A percentile compares a stretch with the other conserved stretches of the same genome.
phyloP scores from a whole-genome alignment of 352 stramenopile species.

The Thalassiosira mediterranea region DNA sequence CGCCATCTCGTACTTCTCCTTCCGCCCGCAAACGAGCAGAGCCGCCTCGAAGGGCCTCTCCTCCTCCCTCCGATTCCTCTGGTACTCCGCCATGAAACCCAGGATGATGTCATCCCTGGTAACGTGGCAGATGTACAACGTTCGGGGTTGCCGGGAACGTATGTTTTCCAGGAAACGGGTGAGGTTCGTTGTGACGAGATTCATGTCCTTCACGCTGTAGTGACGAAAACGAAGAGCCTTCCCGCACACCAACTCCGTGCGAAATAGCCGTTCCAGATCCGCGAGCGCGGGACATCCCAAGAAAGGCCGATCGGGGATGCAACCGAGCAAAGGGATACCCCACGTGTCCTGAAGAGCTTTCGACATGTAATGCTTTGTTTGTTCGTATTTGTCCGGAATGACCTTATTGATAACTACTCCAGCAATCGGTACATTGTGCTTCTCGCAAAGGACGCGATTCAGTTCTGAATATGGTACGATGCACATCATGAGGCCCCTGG shows the following conservation, averaged over 20 bases:
- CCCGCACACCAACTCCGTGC: slow-evolving; percentile 71
- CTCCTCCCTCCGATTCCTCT: slow-evolving; percentile 55
- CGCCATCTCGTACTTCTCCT: slow-evolving; percentile 63
- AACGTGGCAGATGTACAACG: slow-evolving; percentile 82
- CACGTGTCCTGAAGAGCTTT: slow-evolving; percentile 73
- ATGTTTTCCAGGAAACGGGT: slow-evolving; percentile 75
- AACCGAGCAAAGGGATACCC: slow-evolving; percentile 77
- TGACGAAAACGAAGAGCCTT: slow-evolving; percentile 73
- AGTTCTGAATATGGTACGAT: slow-evolving; percentile 86
- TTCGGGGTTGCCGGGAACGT: slow-evolving; percentile 56
- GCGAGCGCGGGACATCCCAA: slow-evolving; percentile 80
- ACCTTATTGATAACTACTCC: slow-evolving; percentile 98
- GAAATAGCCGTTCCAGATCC: slow-evolving; percentile 78
- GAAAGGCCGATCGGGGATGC: slow-evolving; percentile 73
- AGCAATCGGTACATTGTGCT: slow-evolving; percentile 91
- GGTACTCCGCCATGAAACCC: slow-evolving; percentile 82
- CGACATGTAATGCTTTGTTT: slow-evolving; percentile 81
- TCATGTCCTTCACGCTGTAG: slow-evolving; percentile 81
- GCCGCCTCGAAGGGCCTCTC: slow-evolving; percentile 69
- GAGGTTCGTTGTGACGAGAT: slow-evolving; percentile 79
- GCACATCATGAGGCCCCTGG: slow-evolving; percentile 39
- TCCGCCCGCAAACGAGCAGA: slow-evolving; percentile 72
- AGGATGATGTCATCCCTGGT: slow-evolving; percentile 83
- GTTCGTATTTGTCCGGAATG: slow-evolving; percentile 80
- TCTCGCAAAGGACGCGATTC: slow-evolving; percentile 91